Percentiles rank a stretch among this genome's conserved stretches.
Conservation (phyloP, 1,284 basidiomycete species). For the Neonothopanus nambi region DNA sequence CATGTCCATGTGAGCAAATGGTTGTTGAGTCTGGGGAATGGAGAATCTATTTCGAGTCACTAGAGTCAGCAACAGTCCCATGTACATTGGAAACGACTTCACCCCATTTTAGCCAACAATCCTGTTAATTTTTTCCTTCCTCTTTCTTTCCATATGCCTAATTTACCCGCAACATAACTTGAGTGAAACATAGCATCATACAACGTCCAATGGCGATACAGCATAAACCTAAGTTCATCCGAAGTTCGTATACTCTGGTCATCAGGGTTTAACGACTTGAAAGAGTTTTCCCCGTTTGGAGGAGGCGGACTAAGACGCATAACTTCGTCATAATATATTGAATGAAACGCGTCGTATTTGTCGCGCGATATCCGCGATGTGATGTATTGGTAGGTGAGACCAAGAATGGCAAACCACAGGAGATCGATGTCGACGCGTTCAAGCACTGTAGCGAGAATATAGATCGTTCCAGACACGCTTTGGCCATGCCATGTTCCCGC, state of each 20-base stretch:
- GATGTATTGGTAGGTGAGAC: conserved; percentile 91
- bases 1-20: conserved; percentile 95
- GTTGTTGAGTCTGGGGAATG: conserved; percentile 90
- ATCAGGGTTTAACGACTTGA: conserved; percentile 67
- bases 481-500: conserved; percentile 88
- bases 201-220: conserved; percentile 97
- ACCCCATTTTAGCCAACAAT: conserved; percentile 99
- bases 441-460: conserved; percentile 85
- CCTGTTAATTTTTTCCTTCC: conserved; percentile 89
- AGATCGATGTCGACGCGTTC: conserved; percentile 93
- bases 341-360: conserved; percentile 81
- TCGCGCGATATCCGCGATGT: conserved; percentile 86
- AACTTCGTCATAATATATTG: conserved; percentile 86
- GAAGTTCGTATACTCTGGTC: conserved; percentile 78
- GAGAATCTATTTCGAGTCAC: conserved; percentile 66
- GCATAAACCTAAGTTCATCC: conserved; percentile 90
- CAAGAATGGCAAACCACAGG: conserved; percentile 93
- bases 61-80: conserved; percentile 10
- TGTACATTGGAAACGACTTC: conserved; percentile 27
- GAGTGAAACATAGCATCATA: conserved; percentile 99
- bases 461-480: conserved; percentile 87
- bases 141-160: conserved; percentile 95
- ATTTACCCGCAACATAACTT: conserved; percentile 91
- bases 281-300: conserved; percentile 41
- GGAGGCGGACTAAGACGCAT: conserved; percentile 77